Conservation (phyloP, 139 green algal genomes). For the Chlamydomonas schloesseri region DNA sequence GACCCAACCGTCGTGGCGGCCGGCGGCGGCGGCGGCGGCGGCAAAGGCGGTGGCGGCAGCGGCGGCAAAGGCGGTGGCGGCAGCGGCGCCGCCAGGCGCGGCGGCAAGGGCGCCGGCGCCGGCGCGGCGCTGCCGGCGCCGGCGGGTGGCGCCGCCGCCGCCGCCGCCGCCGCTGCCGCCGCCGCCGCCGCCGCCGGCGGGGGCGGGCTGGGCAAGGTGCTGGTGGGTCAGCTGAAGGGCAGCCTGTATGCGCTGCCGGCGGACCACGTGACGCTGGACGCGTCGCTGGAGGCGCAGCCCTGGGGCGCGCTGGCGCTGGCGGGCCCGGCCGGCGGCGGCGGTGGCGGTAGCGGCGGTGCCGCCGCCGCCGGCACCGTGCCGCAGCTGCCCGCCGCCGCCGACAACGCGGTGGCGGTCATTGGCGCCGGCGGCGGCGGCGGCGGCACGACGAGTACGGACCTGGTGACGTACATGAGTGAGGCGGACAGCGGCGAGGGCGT, state of each 20-base stretch:
- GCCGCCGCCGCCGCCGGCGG: neutral
- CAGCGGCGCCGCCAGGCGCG: constrained; percentile 42
- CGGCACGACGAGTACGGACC: neutral
- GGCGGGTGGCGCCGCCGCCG: neutral
- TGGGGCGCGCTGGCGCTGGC: neutral
- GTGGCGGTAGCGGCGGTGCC: neutral
- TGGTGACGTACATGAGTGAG: constrained; percentile 16
- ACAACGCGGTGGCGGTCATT: constrained; percentile 10
- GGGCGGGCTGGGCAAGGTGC: constrained; percentile 35
- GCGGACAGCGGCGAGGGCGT: constrained; percentile 15
- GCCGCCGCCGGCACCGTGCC: neutral
- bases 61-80: neutral
- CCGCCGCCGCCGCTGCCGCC: neutral
- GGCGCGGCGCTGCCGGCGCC: neutral
- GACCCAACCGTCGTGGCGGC: neutral
- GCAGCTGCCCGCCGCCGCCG: neutral
- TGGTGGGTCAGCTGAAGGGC: constrained; percentile 63
- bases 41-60: neutral
- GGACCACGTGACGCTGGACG: constrained; percentile 61
- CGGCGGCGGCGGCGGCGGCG: neutral
- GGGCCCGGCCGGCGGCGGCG: neutral
- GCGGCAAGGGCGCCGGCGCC: neutral
- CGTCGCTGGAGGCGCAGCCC: neutral
- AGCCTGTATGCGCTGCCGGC: constrained; percentile 75
- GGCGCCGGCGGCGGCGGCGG: neutral